phyloP scores from a whole-genome alignment of 257 asterid species.

The Lycium ferocissimum region DNA sequence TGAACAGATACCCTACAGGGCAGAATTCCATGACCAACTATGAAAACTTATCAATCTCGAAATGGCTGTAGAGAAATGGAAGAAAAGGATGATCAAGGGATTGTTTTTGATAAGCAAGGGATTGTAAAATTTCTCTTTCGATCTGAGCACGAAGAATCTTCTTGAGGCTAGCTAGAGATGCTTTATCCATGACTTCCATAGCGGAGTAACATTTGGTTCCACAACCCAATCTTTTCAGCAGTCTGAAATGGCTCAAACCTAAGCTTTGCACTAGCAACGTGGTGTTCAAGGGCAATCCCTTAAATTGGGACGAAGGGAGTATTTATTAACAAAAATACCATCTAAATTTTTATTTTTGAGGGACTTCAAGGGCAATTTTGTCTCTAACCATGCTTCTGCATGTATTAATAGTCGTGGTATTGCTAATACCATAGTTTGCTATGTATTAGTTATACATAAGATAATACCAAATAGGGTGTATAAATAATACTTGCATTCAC shows the following conservation, averaged over 20 bases:
- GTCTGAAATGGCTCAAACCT: slow-evolving; percentile 74
- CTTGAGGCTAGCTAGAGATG: slow-evolving; percentile 75
- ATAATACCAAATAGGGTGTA: too few species aligned
- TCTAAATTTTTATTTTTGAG: too few species aligned
- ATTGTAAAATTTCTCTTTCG: slow-evolving; percentile 70
- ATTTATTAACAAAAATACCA: too few species aligned
- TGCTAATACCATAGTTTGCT: too few species aligned
- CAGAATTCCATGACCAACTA: slow-evolving; percentile 81
- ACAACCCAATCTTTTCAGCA: slow-evolving; percentile 66
- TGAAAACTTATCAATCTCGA: slow-evolving; percentile 69
- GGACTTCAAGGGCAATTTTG: too few species aligned
- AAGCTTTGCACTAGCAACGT: slow-evolving; percentile 24
- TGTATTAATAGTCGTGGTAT: too few species aligned
- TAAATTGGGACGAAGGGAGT: too few species aligned
- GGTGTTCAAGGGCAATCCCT: too few species aligned
- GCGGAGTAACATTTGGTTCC: slow-evolving; percentile 68
- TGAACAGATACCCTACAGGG: slow-evolving; percentile 77
- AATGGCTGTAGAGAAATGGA: slow-evolving; percentile 69
- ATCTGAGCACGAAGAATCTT: slow-evolving; percentile 77
- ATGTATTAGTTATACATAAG: too few species aligned
- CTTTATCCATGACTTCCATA: slow-evolving; percentile 82
- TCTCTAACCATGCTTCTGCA: too few species aligned
- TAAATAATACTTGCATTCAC: too few species aligned
- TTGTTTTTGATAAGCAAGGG: slow-evolving; percentile 30
- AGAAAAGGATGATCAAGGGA: slow-evolving; percentile 68